Base-by-base conservation (phyloP, 169 alveolate species). In the Eimeria praecox region DNA sequence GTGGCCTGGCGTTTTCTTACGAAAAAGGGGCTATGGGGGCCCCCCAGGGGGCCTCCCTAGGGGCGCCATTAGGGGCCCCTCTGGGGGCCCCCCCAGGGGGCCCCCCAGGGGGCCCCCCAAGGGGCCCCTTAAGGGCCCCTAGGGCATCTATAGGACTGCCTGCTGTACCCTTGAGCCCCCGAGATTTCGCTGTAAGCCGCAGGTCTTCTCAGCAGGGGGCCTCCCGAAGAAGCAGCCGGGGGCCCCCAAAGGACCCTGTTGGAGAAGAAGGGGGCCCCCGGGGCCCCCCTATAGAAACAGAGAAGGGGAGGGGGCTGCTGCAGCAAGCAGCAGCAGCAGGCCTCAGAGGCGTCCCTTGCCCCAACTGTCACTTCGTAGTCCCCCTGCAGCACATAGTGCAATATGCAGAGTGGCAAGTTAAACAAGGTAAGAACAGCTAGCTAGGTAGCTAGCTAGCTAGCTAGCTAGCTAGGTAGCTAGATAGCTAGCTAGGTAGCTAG, bases 321-420 rank as follows among this genome's bases (percentile, higher is more conserved):
- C 40, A 30, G 54, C 40, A 73, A 27, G 85, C 85, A 35, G 85
- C 85, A 35, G 46, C 40, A 73, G 85, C 85, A 5, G 85, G 85
- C 20, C 85, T 73, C 30, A 27, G 40, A 30, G 85, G 85, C 40
- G 85, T 73, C 49, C 85, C 85, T 40, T 73, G 85, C 85, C 85
- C 85, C 46, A 73, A 73, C 49, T 73, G 85, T 18, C 44, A 73
- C 85, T 73, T 73, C 49, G 46, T 73, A 20, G 85, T 73, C 30
- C 85, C 85, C 8, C 52, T 73, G 85, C 85, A 73, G 46, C 85
- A 73, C 24, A 73, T 73, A 18, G 46, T 35, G 46, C 85, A 30
- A 8, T 73, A 40, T 73, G 85, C 85, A 73, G 85, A 73, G 49
- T 73, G 85, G 85, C 85, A 73, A 30, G 30, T 73, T 6, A 73